phyloP scores from a whole-genome alignment of 768 basidiomycete species.

The Rhodocollybia butyracea region DNA sequence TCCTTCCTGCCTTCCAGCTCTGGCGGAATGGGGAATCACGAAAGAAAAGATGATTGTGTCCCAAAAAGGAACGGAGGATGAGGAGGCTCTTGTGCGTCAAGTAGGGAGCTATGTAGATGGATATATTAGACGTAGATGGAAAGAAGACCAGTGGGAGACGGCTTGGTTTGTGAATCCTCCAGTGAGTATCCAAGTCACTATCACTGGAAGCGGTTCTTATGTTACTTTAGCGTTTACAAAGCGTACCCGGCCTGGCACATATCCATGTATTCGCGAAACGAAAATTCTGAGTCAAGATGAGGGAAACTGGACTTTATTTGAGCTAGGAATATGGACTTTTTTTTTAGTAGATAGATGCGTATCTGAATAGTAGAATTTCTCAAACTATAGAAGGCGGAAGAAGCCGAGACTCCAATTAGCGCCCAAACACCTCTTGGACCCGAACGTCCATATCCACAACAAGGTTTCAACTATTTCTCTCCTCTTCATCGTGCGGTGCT shows the following conservation, averaged over 20 bases:
- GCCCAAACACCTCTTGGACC: slow-evolving; percentile 3
- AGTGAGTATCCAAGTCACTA: slow-evolving; percentile 41
- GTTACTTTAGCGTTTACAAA: slow-evolving; percentile 77
- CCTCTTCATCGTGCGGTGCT: slow-evolving; percentile 9
- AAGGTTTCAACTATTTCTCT: neutral
- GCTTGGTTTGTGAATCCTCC: slow-evolving; percentile 92
- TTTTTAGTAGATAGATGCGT: too few species aligned
- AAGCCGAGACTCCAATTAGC: too few species aligned
- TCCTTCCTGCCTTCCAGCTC: slow-evolving; percentile 52
- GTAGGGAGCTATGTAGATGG: slow-evolving; percentile 57
- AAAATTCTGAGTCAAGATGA: slow-evolving; percentile 28
- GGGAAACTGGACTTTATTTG: too few species aligned
- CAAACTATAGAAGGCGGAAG: too few species aligned
- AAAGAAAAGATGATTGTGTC: slow-evolving; percentile 57
- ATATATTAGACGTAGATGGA: slow-evolving; percentile 68
- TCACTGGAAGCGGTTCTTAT: too few species aligned
- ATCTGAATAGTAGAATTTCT: too few species aligned
- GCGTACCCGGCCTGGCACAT: slow-evolving; percentile 77
- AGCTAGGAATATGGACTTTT: too few species aligned
- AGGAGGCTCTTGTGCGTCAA: slow-evolving; percentile 44
- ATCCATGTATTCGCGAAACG: slow-evolving; percentile 81
- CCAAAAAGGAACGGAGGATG: slow-evolving; percentile 45
- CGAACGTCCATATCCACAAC: neutral
- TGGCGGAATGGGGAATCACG: slow-evolving; percentile 71
- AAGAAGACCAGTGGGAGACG: slow-evolving; percentile 77